Conservation (phyloP, 2,329 filamentous ascomycete genomes). For the Aspergillus sp. region DNA sequence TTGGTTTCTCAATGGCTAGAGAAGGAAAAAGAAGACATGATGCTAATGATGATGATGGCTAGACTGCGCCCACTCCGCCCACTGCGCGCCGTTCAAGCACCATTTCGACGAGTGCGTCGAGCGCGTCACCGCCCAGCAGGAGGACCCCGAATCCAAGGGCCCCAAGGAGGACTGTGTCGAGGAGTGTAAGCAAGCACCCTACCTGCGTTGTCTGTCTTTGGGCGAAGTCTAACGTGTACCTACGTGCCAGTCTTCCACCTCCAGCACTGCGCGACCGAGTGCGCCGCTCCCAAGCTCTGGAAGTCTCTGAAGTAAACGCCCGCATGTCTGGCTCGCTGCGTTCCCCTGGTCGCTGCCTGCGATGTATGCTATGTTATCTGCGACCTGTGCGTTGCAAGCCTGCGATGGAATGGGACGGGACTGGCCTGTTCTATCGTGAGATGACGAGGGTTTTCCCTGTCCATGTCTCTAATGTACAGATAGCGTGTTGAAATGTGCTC, state of each 20-base stretch:
- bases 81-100: constrained; percentile 85
- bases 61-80: constrained; percentile 84
- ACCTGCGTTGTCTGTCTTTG: too few relatives aligned
- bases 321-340: constrained; percentile 7
- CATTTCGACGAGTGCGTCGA: constrained; percentile 98
- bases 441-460: too few relatives aligned
- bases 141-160: constrained; percentile 36
- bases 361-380: too few relatives aligned
- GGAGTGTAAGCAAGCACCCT: neutral
- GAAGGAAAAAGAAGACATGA: too few relatives aligned
- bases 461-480: too few relatives aligned
- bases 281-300: constrained; percentile 95
- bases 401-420: too few relatives aligned
- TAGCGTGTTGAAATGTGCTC: too few relatives aligned
- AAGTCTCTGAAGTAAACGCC: constrained; percentile 71
- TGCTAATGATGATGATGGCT: constrained; percentile 13
- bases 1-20: too few relatives aligned
- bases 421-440: too few relatives aligned
- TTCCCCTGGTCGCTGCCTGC: constrained; percentile 12
- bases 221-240: constrained; percentile 9
- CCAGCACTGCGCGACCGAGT: constrained; percentile 84
- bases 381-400: too few relatives aligned
- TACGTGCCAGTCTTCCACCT: constrained; percentile 83
- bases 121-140: constrained; percentile 64
- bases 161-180: neutral